These are phyloP conservation scores for Tuber calosporum DNA, from an alignment of 495 filamentous ascomycete species.

Conservation along the genomic window DNA sequence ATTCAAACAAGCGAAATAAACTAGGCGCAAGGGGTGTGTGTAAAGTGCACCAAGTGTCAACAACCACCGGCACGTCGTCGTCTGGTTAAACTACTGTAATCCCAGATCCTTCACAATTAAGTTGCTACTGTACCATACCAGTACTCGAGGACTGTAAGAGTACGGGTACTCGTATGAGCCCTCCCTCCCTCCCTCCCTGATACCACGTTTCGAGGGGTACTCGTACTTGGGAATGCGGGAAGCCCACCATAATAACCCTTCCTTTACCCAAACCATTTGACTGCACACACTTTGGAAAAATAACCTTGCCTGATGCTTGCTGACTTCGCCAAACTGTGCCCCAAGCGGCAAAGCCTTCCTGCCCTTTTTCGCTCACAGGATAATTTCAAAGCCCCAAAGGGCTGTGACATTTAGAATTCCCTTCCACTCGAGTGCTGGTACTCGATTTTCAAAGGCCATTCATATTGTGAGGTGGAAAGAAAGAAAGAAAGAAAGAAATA, in stretches of 20 bases:
- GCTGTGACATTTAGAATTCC: background rate
- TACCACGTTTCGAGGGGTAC: background rate
- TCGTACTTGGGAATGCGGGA: background rate
- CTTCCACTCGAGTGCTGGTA: background rate
- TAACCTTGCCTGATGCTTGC: conserved; percentile 1
- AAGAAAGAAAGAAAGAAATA: too few relatives aligned
- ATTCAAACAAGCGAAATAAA: background rate
- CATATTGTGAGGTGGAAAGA: background rate
- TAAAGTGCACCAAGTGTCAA: conserved; percentile 4
- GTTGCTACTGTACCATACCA: background rate
- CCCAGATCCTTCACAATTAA: background rate
- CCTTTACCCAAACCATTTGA: background rate
- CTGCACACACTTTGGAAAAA: conserved; percentile 1
- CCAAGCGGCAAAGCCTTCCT: conserved; percentile 1
- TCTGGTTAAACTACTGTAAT: conserved; percentile 5
- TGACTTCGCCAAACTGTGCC: conserved; percentile 4
- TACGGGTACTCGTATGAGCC: too few relatives aligned
- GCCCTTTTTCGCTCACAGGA: background rate
- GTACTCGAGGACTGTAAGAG: background rate
- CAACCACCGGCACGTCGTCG: background rate
- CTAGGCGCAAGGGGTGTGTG: conserved; percentile 3
- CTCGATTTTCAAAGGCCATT: background rate
- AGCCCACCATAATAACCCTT: background rate
- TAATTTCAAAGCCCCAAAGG: conserved; percentile 1
- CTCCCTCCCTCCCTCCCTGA: background rate